Base-by-base conservation (phyloP, 2,329 filamentous ascomycete genomes). In the Pestalotiopsis sp. region DNA sequence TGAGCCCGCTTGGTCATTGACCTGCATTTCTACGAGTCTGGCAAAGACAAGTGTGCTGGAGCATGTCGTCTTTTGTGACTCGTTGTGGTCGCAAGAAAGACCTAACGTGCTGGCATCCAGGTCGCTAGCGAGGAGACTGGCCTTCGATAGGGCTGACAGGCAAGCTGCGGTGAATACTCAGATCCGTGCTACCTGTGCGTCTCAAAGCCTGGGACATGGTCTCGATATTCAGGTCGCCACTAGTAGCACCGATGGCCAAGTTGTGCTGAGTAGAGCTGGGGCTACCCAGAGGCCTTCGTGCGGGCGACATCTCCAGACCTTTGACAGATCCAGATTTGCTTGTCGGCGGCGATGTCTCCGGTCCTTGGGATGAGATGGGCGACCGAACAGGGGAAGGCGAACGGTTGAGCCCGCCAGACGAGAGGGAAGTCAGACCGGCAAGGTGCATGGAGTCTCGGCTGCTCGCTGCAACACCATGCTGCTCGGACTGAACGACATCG, bases 191-290 rank as follows among this genome's bases (percentile, higher is more conserved):
- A 59, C 91, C 93, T 14, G 94, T 97, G 79, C 93, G 91, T 77
- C 93, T 87, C 76, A 98, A 83, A 17, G 94, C 95, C 81, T 98
- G 94, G 66, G 91, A 88, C 95, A 98, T 97, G 4, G 95, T 98
- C 84, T 98, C 94, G 72, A 98, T 92, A 69, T 92, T 94, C 69
- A 98, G 83, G 71, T 97, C 95, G 31, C 90, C 88, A 60, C 84
- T 86, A 70, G 31, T 36, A 36, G 84, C 83, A 63, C 85, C 79
- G 41, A 79, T 72, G 45, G 58, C 56, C 45, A 88, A 81, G 66
- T 88, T 82, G 68, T 84, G 82, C 27, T 81, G 84, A 11, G 84
- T 80, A 59, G 87, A 86, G 31, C 84, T 85, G 20, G 91, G 92
- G 77, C 92, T 94, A 41, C 86, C 89, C 20, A 93, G 79, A 7